Evolutionary conservation across 164 flowering plant genomes (phyloP).

Genomic region (Cinnamomum chago): DNA sequence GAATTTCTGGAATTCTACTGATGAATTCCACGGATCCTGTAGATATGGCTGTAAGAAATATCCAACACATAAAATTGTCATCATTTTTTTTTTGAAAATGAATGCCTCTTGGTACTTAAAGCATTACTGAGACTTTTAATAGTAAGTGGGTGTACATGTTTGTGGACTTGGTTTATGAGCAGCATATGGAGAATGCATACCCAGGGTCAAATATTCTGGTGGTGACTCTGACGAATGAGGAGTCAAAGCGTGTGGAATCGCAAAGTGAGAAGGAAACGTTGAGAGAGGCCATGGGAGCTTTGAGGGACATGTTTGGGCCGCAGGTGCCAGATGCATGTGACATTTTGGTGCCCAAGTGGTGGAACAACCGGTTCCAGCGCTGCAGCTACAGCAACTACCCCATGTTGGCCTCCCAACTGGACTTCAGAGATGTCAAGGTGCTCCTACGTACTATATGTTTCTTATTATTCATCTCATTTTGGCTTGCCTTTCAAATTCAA

Average conservation of each 20-base stretch:
- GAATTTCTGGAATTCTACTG: too few species aligned
- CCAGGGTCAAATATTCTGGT: conserved; percentile 91
- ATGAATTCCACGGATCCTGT: too few species aligned
- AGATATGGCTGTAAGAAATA: too few species aligned
- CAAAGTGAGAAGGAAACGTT: conserved; percentile 70
- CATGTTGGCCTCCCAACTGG: conserved; percentile 46
- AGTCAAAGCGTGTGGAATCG: conserved; percentile 85
- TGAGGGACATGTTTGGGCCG: conserved; percentile 86
- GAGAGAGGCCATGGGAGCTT: conserved; percentile 75
- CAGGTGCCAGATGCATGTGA: conserved; percentile 65
- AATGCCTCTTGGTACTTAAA: too few species aligned
- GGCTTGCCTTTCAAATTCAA: neutral
- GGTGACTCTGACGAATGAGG: conserved; percentile 90
- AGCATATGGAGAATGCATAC: conserved; percentile 98
- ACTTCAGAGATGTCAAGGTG: conserved; percentile 60
- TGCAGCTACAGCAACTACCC: conserved; percentile 97
- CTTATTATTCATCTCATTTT: neutral
- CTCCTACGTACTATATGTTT: neutral
- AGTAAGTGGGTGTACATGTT: neutral
- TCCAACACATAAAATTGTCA: too few species aligned
- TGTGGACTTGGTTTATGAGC: conserved; percentile 7
- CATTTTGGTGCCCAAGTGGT: conserved; percentile 95
- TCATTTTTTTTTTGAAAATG: too few species aligned
- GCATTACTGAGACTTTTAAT: too few species aligned
- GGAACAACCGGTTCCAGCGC: conserved; percentile 90